Conservation (phyloP, 2,329 filamentous ascomycete species). For the Colletotrichum salicis region DNA sequence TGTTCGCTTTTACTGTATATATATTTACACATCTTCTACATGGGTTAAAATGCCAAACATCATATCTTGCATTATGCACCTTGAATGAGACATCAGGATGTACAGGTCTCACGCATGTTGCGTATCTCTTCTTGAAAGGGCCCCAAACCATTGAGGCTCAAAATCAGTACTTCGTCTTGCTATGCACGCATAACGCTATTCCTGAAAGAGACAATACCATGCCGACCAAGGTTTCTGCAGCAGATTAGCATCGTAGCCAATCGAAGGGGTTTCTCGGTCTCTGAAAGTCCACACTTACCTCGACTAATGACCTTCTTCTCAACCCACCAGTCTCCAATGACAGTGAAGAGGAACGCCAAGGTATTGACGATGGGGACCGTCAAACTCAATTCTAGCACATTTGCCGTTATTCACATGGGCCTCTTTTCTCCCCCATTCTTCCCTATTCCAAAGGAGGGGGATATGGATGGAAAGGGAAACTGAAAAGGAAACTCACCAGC, state of each 20-base stretch:
- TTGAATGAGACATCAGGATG: neutral
- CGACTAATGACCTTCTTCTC: slow-evolving; percentile 89
- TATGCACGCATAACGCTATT: slow-evolving; percentile 85
- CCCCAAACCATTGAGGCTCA: neutral
- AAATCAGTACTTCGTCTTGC: slow-evolving; percentile 52
- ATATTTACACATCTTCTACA: neutral
- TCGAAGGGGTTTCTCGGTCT: neutral
- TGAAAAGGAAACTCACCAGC: slow-evolving; percentile 72
- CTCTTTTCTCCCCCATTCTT: neutral
- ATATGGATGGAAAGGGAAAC: neutral
- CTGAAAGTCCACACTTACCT: slow-evolving; percentile 61
- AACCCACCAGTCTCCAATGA: slow-evolving; percentile 93
- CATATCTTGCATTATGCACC: slow-evolving; percentile 4
- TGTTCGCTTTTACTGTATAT: slow-evolving; percentile 4
- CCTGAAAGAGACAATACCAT: slow-evolving; percentile 83
- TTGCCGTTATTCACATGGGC: neutral
- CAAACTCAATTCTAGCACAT: slow-evolving; percentile 78
- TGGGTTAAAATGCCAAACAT: slow-evolving; percentile 10
- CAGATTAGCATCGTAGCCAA: slow-evolving; percentile 19
- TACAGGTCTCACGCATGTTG: neutral
- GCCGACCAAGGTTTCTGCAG: slow-evolving; percentile 81
- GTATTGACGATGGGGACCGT: slow-evolving; percentile 97
- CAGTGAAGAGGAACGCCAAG: slow-evolving; percentile 94
- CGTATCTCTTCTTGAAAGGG: neutral
- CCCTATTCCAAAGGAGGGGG: neutral